phyloP scores from a whole-genome alignment of 192 early-diverging fungal species.

The Podila epicladia region DNA sequence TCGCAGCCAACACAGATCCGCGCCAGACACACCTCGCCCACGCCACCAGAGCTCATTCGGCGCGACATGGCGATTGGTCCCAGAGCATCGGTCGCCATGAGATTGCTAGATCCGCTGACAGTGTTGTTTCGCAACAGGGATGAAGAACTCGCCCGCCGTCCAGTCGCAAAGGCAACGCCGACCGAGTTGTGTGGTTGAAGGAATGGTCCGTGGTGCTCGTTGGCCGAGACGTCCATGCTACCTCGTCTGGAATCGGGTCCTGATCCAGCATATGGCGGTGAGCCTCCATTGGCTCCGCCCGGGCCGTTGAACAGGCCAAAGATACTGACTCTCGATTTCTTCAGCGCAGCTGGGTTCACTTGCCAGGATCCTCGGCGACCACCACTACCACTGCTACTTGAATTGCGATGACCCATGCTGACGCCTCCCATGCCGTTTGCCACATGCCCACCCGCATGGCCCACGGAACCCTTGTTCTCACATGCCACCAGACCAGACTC shows the following conservation, averaged over 20 bases:
- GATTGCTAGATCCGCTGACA: conserved; percentile 4
- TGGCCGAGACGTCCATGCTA: conserved; percentile 18
- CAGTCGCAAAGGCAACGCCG: conserved; percentile 21
- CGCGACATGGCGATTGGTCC: conserved; percentile 44
- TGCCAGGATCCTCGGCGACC: conserved; percentile 41
- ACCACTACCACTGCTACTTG: conserved; percentile 21
- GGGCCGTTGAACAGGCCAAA: conserved; percentile 28
- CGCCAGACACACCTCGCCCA: conserved; percentile 43
- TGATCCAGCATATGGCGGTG: not conserved
- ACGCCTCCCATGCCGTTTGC: conserved; percentile 1
- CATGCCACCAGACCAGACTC: conserved; percentile 21
- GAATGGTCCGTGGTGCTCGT: not conserved
- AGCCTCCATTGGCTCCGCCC: not conserved
- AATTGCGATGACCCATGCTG: conserved; percentile 22
- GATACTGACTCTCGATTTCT: conserved; percentile 41
- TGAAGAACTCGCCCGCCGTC: conserved; percentile 37
- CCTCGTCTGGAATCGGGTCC: conserved; percentile 33
- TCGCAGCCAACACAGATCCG: conserved; percentile 50
- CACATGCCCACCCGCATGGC: conserved; percentile 14
- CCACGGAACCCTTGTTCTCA: conserved; percentile 16
- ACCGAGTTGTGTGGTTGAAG: conserved; percentile 23
- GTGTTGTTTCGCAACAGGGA: conserved; percentile 26
- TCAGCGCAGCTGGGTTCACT: conserved; percentile 14
- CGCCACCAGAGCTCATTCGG: conserved; percentile 47
- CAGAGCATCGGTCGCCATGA: conserved; percentile 13